phyloP scores from a whole-genome alignment of 768 basidiomycete genomes.

The Suillus decipiens region DNA sequence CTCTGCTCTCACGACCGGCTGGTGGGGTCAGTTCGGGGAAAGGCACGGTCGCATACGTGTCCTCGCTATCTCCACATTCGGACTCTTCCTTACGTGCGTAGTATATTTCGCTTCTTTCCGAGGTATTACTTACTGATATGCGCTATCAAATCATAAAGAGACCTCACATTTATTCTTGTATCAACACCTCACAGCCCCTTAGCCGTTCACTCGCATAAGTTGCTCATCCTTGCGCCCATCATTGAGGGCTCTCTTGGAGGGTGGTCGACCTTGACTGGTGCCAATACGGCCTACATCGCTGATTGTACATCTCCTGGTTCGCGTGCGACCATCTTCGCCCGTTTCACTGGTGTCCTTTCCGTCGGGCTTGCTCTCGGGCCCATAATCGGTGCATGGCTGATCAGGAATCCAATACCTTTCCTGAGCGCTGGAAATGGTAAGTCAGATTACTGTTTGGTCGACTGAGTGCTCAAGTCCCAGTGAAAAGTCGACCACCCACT shows the following conservation, averaged over 20 bases:
- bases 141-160: slow-evolving; percentile 46
- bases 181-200: slow-evolving; percentile 62
- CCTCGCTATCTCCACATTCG: slow-evolving; percentile 63
- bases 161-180: slow-evolving; percentile 77
- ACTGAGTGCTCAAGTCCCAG: slow-evolving; percentile 14
- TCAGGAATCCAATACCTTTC: slow-evolving; percentile 43
- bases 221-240: slow-evolving; percentile 77
- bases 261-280: slow-evolving; percentile 65
- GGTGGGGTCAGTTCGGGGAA: slow-evolving; percentile 86
- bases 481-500: slow-evolving; percentile 32
- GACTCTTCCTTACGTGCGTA: slow-evolving; percentile 71
- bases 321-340: slow-evolving; percentile 66
- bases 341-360: slow-evolving; percentile 75
- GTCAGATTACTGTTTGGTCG: slow-evolving; percentile 1
- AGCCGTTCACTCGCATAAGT: slow-evolving; percentile 65
- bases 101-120: slow-evolving; percentile 35
- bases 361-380: slow-evolving; percentile 80
- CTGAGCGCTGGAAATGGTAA: slow-evolving; percentile 30
- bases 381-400: slow-evolving; percentile 58
- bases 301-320: slow-evolving; percentile 84
- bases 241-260: slow-evolving; percentile 83
- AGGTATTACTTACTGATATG: neutral
- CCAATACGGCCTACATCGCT: slow-evolving; percentile 69
- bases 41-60: slow-evolving; percentile 74
- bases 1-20: slow-evolving; percentile 80